Conservation (phyloP, 2,329 filamentous ascomycete genomes). For the Paecilomyces sp. region DNA sequence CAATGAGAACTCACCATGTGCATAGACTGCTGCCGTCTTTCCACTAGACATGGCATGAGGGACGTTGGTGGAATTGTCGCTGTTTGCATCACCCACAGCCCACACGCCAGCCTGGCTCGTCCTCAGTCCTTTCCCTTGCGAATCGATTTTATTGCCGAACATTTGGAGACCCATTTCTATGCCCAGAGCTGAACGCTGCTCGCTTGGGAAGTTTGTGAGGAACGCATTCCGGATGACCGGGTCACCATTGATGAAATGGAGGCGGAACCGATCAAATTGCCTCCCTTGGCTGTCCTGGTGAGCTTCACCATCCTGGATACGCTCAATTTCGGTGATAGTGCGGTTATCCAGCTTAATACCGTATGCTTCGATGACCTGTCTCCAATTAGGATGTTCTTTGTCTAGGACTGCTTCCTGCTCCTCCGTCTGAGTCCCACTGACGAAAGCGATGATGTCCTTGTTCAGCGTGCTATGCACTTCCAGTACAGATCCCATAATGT, state of each 20-base stretch:
- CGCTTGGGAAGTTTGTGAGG: constrained; percentile 42
- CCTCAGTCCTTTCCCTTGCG: constrained; percentile 37
- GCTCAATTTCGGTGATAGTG: constrained; percentile 43
- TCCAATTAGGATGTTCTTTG: constrained; percentile 40
- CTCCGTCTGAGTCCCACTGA: constrained; percentile 52
- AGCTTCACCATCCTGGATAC: constrained; percentile 31
- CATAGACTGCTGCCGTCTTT: constrained; percentile 50
- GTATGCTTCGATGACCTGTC: constrained; percentile 43
- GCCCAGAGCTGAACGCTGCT: constrained; percentile 45
- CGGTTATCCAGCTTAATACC: constrained; percentile 51
- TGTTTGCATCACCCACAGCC: constrained; percentile 54
- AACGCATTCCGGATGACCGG: constrained; percentile 45
- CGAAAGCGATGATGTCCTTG: constrained; percentile 49
- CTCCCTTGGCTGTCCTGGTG: constrained; percentile 21
- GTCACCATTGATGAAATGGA: constrained; percentile 45
- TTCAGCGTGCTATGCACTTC: constrained; percentile 50
- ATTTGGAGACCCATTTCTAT: constrained; percentile 42
- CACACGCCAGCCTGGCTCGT: constrained; percentile 51
- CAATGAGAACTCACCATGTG: constrained; percentile 44
- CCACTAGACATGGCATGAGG: constrained; percentile 55
- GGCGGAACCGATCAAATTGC: constrained; percentile 50
- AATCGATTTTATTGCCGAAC: constrained; percentile 38
- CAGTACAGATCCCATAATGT: constrained; percentile 40
- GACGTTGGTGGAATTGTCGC: constrained; percentile 54
- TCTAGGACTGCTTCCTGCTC: constrained; percentile 34